phyloP scores from a whole-genome alignment of 176 grass and related monocot species.

The Oryza glumipatula region DNA sequence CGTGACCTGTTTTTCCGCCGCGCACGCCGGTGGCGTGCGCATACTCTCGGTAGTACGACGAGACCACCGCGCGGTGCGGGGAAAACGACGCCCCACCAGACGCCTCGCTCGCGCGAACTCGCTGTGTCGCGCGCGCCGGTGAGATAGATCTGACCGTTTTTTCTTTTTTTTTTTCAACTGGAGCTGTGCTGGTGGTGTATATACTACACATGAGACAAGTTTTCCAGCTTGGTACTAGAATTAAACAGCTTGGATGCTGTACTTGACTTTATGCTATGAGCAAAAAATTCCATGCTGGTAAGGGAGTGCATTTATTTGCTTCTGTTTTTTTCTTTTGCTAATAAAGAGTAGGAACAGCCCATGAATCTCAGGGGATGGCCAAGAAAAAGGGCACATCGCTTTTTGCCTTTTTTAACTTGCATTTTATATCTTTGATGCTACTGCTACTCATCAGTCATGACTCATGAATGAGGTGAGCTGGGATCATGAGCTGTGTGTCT shows the following conservation, averaged over 20 bases:
- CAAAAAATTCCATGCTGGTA: background rate
- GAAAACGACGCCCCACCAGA: background rate
- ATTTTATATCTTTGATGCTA: background rate
- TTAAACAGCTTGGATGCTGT: background rate
- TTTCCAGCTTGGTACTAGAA: background rate
- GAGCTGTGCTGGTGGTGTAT: too few species aligned
- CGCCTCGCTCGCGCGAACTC: background rate
- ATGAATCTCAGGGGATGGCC: constrained; percentile 12
- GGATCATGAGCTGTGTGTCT: background rate
- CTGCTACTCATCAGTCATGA: background rate
- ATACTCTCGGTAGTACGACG: background rate
- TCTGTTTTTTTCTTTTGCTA: constrained; percentile 7
- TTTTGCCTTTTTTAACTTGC: background rate
- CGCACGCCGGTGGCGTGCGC: background rate
- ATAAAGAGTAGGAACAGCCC: background rate
- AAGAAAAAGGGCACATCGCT: background rate
- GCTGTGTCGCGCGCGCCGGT: too few species aligned
- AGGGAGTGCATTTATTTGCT: constrained; percentile 35
- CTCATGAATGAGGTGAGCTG: background rate
- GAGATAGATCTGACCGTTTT: background rate
- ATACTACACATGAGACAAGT: background rate
- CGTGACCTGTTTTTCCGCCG: background rate
- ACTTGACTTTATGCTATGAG: background rate
- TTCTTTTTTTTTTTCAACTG: too few species aligned
- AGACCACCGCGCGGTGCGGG: background rate